Conservation (phyloP, 148 eudicot genomes). For the Tetragonia tetragonoides region DNA sequence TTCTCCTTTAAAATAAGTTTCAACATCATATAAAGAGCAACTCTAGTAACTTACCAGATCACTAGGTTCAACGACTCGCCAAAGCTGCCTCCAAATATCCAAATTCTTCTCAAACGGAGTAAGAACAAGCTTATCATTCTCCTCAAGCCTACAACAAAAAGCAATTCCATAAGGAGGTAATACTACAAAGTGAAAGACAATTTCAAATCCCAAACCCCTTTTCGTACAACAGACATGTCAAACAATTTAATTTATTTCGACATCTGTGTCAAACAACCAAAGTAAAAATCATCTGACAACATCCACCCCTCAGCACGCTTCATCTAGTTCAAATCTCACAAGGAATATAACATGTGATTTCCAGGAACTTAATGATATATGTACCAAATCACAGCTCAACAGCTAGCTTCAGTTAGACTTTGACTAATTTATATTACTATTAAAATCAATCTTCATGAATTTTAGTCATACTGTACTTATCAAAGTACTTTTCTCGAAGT, state of each 20-base stretch:
- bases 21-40: constrained; percentile 2
- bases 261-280: neutral
- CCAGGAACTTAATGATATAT: neutral
- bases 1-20: neutral
- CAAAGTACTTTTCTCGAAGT: neutral
- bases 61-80: constrained; percentile 99
- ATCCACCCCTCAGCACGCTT: neutral
- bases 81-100: constrained; percentile 99
- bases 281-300: neutral
- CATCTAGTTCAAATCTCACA: no score
- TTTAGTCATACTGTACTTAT: neutral
- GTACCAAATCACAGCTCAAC: neutral
- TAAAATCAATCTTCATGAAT: neutral
- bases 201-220: neutral
- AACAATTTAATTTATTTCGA: no score
- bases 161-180: neutral
- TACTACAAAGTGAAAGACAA: neutral
- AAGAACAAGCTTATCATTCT: constrained; percentile 87
- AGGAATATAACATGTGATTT: no score
- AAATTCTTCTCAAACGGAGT: constrained; percentile 99
- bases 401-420: neutral
- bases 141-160: constrained; percentile 66
- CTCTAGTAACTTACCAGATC: constrained; percentile 63
- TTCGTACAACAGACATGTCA: neutral
- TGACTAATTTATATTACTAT: neutral